These are phyloP conservation scores for Verbena officinalis DNA, from an alignment of 257 asterid genomes.

Conservation along the genomic window DNA sequence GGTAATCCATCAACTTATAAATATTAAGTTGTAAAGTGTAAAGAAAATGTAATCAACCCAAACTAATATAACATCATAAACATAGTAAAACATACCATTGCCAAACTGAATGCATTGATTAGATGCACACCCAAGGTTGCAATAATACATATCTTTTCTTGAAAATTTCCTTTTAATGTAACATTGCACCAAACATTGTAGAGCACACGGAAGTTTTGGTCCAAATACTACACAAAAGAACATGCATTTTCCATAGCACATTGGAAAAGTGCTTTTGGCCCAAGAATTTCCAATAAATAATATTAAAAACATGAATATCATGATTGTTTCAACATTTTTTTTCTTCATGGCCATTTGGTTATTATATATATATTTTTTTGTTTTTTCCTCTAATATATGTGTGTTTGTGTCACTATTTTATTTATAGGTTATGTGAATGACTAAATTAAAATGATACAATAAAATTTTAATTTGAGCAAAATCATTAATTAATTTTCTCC, in stretches of 20 bases:
- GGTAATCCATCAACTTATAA: no score
- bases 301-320: not conserved
- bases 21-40: no score
- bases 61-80: no score
- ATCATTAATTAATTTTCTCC: not conserved
- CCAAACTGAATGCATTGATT: conserved; percentile 17
- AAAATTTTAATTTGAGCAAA: conserved; percentile 5
- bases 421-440: not conserved
- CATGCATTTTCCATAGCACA: conserved; percentile 34
- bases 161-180: not conserved
- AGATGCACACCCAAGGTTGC: conserved; percentile 28
- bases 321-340: not conserved
- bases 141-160: not conserved
- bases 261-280: not conserved
- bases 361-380: not conserved
- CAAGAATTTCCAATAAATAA: conserved; percentile 9
- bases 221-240: conserved; percentile 20
- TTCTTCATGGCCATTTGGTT: not conserved
- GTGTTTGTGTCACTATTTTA: not conserved
- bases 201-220: conserved; percentile 22
- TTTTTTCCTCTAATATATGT: not conserved
- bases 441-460: not conserved
- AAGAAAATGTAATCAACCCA: no score
- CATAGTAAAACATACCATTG: not conserved
- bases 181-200: conserved; percentile 20